phyloP scores from a whole-genome alignment of 2,329 filamentous ascomycete species.

The Calonectria leucothoes region DNA sequence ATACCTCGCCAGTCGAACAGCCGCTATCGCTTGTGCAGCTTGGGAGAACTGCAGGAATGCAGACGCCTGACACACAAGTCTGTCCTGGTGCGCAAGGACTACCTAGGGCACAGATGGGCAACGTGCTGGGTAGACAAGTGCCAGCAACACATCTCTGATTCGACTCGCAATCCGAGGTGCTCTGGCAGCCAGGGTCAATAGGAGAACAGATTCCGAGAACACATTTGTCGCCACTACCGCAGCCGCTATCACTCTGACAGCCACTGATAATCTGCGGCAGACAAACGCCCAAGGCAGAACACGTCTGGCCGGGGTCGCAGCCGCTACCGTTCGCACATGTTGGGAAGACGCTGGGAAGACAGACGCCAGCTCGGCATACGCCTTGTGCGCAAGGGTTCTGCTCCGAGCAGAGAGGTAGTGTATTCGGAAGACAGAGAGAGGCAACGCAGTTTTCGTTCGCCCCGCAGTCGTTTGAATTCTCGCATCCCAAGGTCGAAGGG shows the following conservation, averaged over 20 bases:
- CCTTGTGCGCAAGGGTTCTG: neutral
- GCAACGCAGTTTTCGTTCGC: neutral
- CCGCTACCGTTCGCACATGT: neutral
- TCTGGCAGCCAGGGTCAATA: neutral
- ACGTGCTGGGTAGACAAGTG: neutral
- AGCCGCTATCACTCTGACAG: neutral
- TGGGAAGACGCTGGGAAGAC: neutral
- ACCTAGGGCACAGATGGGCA: neutral
- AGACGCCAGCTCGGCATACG: neutral
- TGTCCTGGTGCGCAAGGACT: neutral
- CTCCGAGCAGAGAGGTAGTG: neutral
- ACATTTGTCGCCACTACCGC: neutral
- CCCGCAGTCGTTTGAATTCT: neutral
- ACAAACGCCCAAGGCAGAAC: constrained; percentile 1
- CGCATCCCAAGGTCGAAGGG: neutral
- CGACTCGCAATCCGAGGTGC: neutral
- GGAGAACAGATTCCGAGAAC: neutral
- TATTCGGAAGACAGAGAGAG: neutral
- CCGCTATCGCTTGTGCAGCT: neutral
- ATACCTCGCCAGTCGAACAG: neutral
- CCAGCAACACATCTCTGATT: neutral
- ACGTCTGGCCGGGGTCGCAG: neutral
- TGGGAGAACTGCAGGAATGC: neutral
- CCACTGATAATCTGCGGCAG: neutral
- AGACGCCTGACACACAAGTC: neutral